Evolutionary conservation across 768 basidiomycete species (phyloP).

Genomic region (Rhizopogon salebrosus): DNA sequence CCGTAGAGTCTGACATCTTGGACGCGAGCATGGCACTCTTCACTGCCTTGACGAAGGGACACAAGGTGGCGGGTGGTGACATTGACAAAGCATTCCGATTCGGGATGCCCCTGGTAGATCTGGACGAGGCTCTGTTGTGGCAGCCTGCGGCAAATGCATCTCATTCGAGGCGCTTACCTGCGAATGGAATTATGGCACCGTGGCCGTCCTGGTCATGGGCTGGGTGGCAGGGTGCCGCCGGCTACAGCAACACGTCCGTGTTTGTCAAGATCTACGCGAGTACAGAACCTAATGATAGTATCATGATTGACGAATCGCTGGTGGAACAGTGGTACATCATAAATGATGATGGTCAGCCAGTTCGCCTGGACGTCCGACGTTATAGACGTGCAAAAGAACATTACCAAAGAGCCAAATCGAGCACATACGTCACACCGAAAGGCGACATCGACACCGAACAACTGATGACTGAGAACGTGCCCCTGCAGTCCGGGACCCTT

Average conservation of each 20-base stretch:
- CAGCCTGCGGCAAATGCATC: conserved; percentile 10
- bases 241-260: neutral
- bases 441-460: neutral
- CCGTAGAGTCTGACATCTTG: too few species aligned
- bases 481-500: conserved; percentile 12
- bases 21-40: too few species aligned
- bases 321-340: conserved; percentile 13
- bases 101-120: neutral
- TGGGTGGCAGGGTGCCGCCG: conserved; percentile 15
- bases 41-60: too few species aligned
- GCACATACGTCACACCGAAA: conserved; percentile 3
- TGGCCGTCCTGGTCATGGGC: conserved; percentile 23
- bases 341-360: conserved; percentile 2
- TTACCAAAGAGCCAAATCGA: neutral
- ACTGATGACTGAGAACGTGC: neutral
- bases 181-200: neutral
- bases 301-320: conserved; percentile 8
- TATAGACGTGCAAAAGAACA: conserved; percentile 1
- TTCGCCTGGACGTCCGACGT: conserved; percentile 8
- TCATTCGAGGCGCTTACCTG: conserved; percentile 7
- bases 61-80: too few species aligned
- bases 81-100: too few species aligned
- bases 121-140: conserved; percentile 15
- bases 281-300: too few species aligned
- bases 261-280: neutral